A percentile compares a stretch with the other conserved stretches of the same genome.
These are phyloP conservation scores for Mesembryanthemum crystallinum DNA, from an alignment of 148 eudicot species.

Conservation along the genomic window DNA sequence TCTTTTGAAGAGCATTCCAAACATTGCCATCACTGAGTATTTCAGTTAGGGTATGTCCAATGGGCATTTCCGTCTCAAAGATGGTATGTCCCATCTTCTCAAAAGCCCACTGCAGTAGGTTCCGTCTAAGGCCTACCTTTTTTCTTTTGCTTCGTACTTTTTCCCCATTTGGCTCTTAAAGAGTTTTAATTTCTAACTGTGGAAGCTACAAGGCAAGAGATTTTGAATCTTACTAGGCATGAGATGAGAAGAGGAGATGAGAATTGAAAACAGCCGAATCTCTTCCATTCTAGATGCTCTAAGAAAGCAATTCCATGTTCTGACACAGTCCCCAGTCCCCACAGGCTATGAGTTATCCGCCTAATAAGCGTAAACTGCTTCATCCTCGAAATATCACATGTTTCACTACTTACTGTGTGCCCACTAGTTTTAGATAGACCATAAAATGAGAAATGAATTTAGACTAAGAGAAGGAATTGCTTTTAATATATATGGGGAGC, in stretches of 20 bases:
- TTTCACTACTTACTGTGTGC: not conserved
- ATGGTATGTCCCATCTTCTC: not conserved
- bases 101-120: not conserved
- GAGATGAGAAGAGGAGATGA: not conserved
- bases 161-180: no score
- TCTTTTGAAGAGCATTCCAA: not conserved
- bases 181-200: no score
- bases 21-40: not conserved
- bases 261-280: not conserved
- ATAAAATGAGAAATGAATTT: not conserved
- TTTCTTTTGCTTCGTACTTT: no score
- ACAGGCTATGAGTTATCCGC: not conserved
- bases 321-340: not conserved
- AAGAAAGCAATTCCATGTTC: not conserved
- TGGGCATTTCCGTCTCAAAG: not conserved
- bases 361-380: not conserved
- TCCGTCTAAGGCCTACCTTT: not conserved
- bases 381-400: not conserved
- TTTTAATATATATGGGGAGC: constrained; percentile 6
- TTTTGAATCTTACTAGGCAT: not conserved
- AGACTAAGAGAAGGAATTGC: not conserved
- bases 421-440: not conserved
- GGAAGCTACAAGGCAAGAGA: not conserved
- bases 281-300: not conserved
- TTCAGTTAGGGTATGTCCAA: not conserved